Conservation (phyloP, 352 stramenopile genomes). For the Phytophthora niederhauseri region DNA sequence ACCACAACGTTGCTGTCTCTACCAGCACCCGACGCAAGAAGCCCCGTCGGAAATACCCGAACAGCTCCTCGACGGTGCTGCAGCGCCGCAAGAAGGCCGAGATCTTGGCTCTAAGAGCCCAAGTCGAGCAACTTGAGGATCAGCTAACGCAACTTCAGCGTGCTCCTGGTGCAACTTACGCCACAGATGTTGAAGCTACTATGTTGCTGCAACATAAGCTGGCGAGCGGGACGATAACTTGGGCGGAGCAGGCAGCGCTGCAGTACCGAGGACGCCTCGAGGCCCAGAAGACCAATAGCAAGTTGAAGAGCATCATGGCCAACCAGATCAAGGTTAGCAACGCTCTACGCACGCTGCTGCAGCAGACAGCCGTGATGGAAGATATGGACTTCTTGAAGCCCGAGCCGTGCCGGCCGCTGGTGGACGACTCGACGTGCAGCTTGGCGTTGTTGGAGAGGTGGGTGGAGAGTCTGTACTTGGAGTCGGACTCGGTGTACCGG, state of each 20-base stretch:
- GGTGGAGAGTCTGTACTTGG: conserved; percentile 30
- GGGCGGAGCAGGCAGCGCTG: conserved; percentile 9
- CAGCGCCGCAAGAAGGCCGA: conserved; percentile 41
- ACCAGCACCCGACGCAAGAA: conserved; percentile 7
- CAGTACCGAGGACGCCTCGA: conserved; percentile 15
- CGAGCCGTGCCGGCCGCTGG: conserved; percentile 15
- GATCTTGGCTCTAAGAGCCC: conserved; percentile 24
- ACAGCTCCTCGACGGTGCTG: conserved; percentile 27
- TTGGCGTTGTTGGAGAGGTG: conserved; percentile 27
- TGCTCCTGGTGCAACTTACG: background rate
- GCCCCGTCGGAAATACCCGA: conserved; percentile 23
- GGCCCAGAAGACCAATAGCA: conserved; percentile 27
- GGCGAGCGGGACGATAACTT: background rate
- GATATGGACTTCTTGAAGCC: conserved; percentile 29
- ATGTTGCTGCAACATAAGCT: background rate
- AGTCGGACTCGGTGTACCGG: conserved; percentile 18
- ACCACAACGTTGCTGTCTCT: background rate
- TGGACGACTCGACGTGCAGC: background rate
- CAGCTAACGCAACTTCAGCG: conserved; percentile 25
- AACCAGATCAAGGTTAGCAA: conserved; percentile 26
- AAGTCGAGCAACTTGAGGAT: conserved; percentile 25
- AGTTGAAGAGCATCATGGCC: conserved; percentile 28
- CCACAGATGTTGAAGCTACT: background rate
- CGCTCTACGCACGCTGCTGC: conserved; percentile 15
- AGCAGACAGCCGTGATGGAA: conserved; percentile 19